A percentile compares a stretch with the other conserved stretches of the same genome.
Evolutionary conservation across 78 protist genomes (phyloP).

Genomic region (Polysphondylium violaceum): DNA sequence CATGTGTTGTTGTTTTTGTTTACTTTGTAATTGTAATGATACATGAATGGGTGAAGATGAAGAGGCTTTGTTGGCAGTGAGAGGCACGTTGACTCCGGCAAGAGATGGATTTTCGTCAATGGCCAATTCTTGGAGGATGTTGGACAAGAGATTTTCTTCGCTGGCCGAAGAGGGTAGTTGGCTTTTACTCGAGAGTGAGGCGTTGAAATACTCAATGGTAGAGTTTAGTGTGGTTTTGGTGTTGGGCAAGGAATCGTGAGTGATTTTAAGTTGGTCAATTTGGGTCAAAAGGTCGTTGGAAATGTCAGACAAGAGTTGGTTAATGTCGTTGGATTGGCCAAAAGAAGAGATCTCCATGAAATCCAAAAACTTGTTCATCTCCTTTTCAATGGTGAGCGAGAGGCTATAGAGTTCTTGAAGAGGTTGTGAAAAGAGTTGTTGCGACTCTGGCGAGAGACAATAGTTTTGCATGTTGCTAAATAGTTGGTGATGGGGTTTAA

Average conservation of each 20-base stretch:
- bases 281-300: not conserved
- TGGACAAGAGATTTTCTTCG: slow-evolving; percentile 15
- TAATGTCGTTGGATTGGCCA: slow-evolving; percentile 59
- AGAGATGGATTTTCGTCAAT: not conserved
- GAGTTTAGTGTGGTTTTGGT: slow-evolving; percentile 6
- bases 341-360: slow-evolving; percentile 76
- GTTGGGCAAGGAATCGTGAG: not conserved
- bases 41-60: not conserved
- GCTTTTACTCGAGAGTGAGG: slow-evolving; percentile 13
- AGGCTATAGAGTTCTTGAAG: slow-evolving; percentile 47
- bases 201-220: slow-evolving; percentile 38
- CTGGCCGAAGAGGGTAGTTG: slow-evolving; percentile 5
- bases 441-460: slow-evolving; percentile 49
- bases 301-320: slow-evolving; percentile 28
- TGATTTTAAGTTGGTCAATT: slow-evolving; percentile 1
- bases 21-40: not conserved
- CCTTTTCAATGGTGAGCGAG: slow-evolving; percentile 51
- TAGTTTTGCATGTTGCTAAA: slow-evolving; percentile 43
- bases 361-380: slow-evolving; percentile 63
- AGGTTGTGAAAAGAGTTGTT: slow-evolving; percentile 42
- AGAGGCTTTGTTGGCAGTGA: not conserved
- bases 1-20: slow-evolving; percentile 20
- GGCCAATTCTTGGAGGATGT: slow-evolving; percentile 9
- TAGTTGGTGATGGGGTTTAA: slow-evolving; percentile 24
- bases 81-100: not conserved